phyloP scores from a whole-genome alignment of 129 eudicot genomes.

The Pseudognaphalium luteoalbum region DNA sequence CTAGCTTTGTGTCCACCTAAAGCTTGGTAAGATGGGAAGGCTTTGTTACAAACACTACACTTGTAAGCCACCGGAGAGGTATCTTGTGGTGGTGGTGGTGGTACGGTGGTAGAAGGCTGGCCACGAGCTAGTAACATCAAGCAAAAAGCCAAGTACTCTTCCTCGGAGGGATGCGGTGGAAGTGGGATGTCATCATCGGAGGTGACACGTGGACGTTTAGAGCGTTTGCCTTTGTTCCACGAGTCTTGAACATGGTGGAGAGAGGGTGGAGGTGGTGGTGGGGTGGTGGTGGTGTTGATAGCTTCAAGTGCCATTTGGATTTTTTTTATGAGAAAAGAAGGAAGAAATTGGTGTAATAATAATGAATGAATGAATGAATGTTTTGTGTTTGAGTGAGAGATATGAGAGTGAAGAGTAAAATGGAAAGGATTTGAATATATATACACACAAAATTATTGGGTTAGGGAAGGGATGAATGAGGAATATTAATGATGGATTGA shows the following conservation, averaged over 20 bases:
- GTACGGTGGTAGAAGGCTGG: constrained; percentile 31
- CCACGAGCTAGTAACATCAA: constrained; percentile 76
- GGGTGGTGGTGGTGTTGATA: constrained; percentile 37
- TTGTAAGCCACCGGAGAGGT: constrained; percentile 37
- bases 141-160: constrained; percentile 66
- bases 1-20: constrained; percentile 99
- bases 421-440: too few relatives aligned
- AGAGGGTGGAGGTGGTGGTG: constrained; percentile 17
- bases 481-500: neutral
- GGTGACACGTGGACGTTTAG: constrained; percentile 52
- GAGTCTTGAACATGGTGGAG: constrained; percentile 25
- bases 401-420: constrained; percentile 13
- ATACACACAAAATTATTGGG: too few relatives aligned
- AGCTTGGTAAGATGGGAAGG: constrained; percentile 75
- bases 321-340: neutral
- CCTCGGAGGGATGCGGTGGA: constrained; percentile 35
- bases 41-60: constrained; percentile 71
- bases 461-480: too few relatives aligned
- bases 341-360: neutral
- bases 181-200: constrained; percentile 9
- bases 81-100: constrained; percentile 8
- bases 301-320: constrained; percentile 75
- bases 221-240: constrained; percentile 61
- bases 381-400: neutral
- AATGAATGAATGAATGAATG: neutral